A percentile compares a stretch with the other conserved stretches of the same genome.
These are phyloP conservation scores for Chalciporus chontae DNA, from an alignment of 768 basidiomycete species.

Conservation along the genomic window DNA sequence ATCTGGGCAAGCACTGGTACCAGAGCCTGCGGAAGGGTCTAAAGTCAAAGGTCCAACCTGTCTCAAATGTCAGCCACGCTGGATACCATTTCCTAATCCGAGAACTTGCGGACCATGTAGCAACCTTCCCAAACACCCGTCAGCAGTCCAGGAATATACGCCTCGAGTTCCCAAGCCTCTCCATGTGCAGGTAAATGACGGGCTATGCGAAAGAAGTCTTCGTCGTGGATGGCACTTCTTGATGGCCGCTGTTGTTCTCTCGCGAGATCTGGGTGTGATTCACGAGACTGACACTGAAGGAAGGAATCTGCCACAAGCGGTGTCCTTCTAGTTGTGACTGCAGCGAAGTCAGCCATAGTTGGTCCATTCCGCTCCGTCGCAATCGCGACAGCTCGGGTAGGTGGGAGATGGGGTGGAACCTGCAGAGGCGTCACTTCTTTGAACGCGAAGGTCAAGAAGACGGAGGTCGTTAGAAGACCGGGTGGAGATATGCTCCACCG, in stretches of 20 bases:
- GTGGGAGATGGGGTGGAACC: constrained; percentile 49
- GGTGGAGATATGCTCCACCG: constrained; percentile 29
- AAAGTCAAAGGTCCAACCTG: constrained; percentile 28
- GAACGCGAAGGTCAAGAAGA: constrained; percentile 51
- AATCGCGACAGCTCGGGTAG: constrained; percentile 43
- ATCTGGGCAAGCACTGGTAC: constrained; percentile 18
- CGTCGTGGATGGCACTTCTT: constrained; percentile 33
- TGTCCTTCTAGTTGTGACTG: constrained; percentile 41
- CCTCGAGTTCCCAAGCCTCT: constrained; percentile 25
- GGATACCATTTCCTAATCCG: constrained; percentile 10
- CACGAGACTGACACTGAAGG: constrained; percentile 22
- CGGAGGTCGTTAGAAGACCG: constrained; percentile 41
- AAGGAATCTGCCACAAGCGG: constrained; percentile 48
- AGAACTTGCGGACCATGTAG: constrained; percentile 46
- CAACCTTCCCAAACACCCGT: constrained; percentile 60
- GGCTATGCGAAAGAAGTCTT: constrained; percentile 37
- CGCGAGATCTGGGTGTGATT: constrained; percentile 30
- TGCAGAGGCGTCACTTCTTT: constrained; percentile 43
- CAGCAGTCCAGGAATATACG: constrained; percentile 43
- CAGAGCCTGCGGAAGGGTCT: constrained; percentile 11
- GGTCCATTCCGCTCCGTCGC: constrained; percentile 47
- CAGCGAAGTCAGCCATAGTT: constrained; percentile 50
- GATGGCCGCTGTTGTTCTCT: constrained; percentile 31
- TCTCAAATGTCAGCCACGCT: constrained; percentile 13
- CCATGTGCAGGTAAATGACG: constrained; percentile 10